Conservation (phyloP, 2,329 filamentous ascomycete genomes). For the Pseudocercospora fijiensis region DNA sequence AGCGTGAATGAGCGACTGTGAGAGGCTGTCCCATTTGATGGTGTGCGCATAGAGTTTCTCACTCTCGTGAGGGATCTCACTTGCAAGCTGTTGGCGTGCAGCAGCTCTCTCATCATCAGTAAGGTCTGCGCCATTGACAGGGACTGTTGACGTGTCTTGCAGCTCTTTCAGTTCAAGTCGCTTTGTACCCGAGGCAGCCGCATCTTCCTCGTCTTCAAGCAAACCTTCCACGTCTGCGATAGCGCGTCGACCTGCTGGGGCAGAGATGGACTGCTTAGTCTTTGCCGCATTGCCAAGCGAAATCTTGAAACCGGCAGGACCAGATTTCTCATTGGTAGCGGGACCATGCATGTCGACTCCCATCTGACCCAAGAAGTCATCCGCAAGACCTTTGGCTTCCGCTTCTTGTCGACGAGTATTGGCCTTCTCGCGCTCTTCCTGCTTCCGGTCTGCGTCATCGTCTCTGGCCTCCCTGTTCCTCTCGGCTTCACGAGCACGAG, state of each 20-base stretch:
- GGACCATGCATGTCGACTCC: constrained; percentile 67
- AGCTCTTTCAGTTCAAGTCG: constrained; percentile 45
- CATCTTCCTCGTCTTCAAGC: constrained; percentile 90
- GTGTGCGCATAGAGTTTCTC: constrained; percentile 88
- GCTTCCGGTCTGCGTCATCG: constrained; percentile 78
- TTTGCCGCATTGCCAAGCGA: constrained; percentile 73
- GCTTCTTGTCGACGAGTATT: constrained; percentile 66
- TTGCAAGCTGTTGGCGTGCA: constrained; percentile 76
- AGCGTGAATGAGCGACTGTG: constrained; percentile 75
- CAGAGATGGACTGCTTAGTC: constrained; percentile 51
- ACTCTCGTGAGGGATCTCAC: constrained; percentile 85
- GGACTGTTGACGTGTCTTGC: constrained; percentile 51
- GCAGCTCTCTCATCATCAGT: constrained; percentile 84
- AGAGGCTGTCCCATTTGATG: constrained; percentile 88
- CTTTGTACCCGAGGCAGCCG: constrained; percentile 46
- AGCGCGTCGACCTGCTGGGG: constrained; percentile 39
- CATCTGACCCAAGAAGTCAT: constrained; percentile 84
- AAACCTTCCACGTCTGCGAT: constrained; percentile 92
- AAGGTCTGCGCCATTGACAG: constrained; percentile 76
- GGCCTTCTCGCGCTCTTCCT: constrained; percentile 72
- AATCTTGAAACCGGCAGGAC: constrained; percentile 73
- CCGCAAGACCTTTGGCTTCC: constrained; percentile 78
- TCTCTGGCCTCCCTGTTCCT: constrained; percentile 70
- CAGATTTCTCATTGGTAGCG: constrained; percentile 54
- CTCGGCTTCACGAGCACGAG: constrained; percentile 73